phyloP scores from a whole-genome alignment of 257 asterid genomes.

The Salvia miltiorrhiza region DNA sequence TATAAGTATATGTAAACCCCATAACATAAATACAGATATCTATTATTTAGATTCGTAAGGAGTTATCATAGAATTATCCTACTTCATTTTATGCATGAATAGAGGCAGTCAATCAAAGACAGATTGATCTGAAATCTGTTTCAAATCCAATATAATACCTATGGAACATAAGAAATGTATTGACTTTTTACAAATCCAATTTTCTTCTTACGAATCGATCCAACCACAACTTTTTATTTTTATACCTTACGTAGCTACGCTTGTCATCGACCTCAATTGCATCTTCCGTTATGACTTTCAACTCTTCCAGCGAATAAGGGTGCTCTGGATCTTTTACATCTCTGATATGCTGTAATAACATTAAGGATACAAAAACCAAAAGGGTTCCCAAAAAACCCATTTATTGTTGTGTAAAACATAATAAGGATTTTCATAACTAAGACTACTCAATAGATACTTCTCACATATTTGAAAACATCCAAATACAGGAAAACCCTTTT shows the following conservation, averaged over 20 bases:
- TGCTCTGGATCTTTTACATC: conserved; percentile 98
- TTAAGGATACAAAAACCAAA: conserved; percentile 50
- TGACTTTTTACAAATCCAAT: no score
- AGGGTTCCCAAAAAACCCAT: not conserved
- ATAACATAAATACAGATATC: no score
- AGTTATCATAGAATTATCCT: no score
- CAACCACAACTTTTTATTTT: not conserved
- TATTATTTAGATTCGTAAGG: no score
- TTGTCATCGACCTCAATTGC: conserved; percentile 78
- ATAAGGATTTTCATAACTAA: not conserved
- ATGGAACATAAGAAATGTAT: no score
- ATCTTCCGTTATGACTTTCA: conserved; percentile 89
- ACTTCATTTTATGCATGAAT: no score
- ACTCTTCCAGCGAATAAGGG: conserved; percentile 89
- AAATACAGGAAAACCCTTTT: not conserved
- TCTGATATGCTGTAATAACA: conserved; percentile 76
- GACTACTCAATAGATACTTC: not conserved
- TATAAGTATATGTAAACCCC: no score
- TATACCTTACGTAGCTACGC: conserved; percentile 68
- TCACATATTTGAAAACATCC: not conserved
- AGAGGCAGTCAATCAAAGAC: no score
- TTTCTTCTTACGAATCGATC: no score
- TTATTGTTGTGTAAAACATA: not conserved
- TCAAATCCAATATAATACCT: no score
- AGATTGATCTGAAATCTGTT: no score